Evolutionary conservation across 192 early-diverging fungal species (phyloP), one percentile per base, ranked within the genome.

Genomic region (Chytriomyces confervae): DNA sequence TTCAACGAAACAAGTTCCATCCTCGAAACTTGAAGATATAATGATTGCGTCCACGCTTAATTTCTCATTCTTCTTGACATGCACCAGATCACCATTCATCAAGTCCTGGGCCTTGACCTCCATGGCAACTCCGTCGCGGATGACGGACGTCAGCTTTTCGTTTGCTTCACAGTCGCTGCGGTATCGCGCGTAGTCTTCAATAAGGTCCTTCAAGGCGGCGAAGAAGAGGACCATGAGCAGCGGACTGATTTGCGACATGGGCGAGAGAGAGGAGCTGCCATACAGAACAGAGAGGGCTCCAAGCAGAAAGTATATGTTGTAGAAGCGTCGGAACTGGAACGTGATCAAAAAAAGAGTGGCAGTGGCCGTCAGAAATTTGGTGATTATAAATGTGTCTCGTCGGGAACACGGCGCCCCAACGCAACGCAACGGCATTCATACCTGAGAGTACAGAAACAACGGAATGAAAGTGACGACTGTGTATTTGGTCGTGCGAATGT

Each of bases 401-500:
- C 18, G 53, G 11, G 27, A 61, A 10, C 9, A 75, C 1, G 36
- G 36, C 36, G 36, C 6, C 23, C 71, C 11, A 0, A 16, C 44
- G 16, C 11, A 0, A 16, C 44, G 16, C 6, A 27, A 60, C 61
- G 36, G 50, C 29, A 88, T 88, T 18, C 92, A 89, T 80, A 98
- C 97, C 88, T 99, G 96, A 83, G 95, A 92, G 82, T 93, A 92
- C 60, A 99, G 81, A 72, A 95, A 97, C 80, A 94, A 92, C 10
- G 97, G 97, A 45, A 99, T 82, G 81, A 98, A 99, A 0, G 94
- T 91, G 23, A 94, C 72, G 11, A 94, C 81, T 9, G 95, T 95
- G 85, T 97, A 98, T 81, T 98, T 99, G n/a, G 95, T 92, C 0
- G 96, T 98, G 65, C 89, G 87, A 50, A 98, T 92, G 80, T 92